Evolutionary conservation across 2,329 filamentous ascomycete species (phyloP).

Genomic region (Davidsoniella australis): DNA sequence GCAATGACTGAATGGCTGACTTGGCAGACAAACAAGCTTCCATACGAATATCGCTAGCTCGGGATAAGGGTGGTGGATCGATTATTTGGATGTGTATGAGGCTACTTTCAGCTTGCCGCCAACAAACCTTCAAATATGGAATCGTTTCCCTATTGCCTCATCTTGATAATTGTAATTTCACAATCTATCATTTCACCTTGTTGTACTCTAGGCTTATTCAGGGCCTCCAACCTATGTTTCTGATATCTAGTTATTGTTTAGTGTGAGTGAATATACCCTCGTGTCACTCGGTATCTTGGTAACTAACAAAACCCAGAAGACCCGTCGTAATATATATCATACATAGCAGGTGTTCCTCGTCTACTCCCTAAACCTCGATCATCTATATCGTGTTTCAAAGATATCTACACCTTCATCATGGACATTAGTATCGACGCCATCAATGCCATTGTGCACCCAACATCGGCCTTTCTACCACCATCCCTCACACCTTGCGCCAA

Average conservation of each 20-base stretch:
- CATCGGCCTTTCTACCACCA: slow-evolving; percentile 28
- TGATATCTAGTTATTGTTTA: neutral
- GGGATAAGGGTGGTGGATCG: too few species aligned
- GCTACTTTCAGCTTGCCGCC: too few species aligned
- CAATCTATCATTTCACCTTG: neutral
- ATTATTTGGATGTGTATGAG: too few species aligned
- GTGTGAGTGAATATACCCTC: neutral
- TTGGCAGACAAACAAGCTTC: too few species aligned
- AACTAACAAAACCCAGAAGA: neutral
- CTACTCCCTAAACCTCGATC: neutral
- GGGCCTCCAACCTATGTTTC: neutral
- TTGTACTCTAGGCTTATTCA: neutral
- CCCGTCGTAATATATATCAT: neutral
- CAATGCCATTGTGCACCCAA: slow-evolving; percentile 40
- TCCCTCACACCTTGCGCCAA: neutral
- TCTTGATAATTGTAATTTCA: too few species aligned
- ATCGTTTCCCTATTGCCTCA: too few species aligned
- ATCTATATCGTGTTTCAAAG: neutral
- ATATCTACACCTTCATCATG: slow-evolving; percentile 23
- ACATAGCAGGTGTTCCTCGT: neutral
- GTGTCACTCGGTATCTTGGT: neutral
- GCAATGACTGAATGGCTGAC: too few species aligned
- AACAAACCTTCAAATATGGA: too few species aligned
- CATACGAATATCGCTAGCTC: too few species aligned
- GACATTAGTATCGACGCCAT: slow-evolving; percentile 35